A percentile compares a stretch with the other conserved stretches of the same genome.
These are phyloP conservation scores for Chrysophaeum taylorii DNA, from an alignment of 352 stramenopile species.

Conservation along the genomic window DNA sequence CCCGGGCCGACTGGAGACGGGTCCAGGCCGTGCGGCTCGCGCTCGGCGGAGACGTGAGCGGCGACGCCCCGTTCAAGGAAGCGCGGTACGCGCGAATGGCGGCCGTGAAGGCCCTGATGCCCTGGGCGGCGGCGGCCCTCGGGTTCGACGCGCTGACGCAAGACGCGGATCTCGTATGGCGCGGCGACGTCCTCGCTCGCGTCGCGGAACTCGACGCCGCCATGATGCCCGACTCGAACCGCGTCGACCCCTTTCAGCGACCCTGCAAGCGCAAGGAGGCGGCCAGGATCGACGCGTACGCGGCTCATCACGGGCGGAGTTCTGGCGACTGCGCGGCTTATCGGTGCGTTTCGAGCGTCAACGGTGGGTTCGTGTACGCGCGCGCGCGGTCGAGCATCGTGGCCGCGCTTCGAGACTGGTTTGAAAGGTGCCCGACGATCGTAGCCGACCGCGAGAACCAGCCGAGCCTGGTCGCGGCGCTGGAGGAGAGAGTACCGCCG, in stretches of 20 bases:
- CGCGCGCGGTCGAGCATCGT: neutral
- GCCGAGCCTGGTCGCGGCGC: neutral
- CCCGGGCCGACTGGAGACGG: neutral
- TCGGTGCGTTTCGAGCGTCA: neutral
- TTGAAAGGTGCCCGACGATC: neutral
- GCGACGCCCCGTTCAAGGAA: neutral
- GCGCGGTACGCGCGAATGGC: neutral
- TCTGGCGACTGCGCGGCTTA: neutral
- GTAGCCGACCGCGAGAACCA: neutral
- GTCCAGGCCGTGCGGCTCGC: neutral
- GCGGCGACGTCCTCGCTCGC: neutral
- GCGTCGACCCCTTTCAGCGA: neutral
- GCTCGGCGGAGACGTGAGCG: neutral
- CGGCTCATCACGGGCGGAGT: neutral
- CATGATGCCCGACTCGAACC: neutral
- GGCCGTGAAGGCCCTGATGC: slow-evolving; percentile 9
- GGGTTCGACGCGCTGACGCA: neutral
- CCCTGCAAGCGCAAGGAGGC: neutral
- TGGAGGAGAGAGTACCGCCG: neutral
- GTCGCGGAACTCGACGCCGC: neutral
- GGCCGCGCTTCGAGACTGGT: neutral
- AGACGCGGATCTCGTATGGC: slow-evolving; percentile 14
- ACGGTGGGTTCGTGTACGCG: slow-evolving; percentile 8
- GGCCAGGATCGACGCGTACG: neutral
- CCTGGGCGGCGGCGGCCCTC: neutral